Evolutionary conservation across 169 alveolate genomes (phyloP).

Genomic region (Toxoplasma gondii): DNA sequence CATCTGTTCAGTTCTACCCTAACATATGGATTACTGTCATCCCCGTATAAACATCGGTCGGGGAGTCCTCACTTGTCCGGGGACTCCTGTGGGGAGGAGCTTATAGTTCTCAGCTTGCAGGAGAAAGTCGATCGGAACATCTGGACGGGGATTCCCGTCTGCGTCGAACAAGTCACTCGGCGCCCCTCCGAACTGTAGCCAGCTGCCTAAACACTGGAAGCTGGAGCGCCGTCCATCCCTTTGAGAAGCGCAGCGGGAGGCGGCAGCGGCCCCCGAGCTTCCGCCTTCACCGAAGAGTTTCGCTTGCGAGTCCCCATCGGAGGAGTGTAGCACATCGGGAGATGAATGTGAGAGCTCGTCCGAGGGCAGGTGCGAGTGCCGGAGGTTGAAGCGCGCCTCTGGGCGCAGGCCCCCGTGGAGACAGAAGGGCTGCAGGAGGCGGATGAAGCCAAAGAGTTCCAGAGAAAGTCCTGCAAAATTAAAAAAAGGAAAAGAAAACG

Average conservation of each 20-base stretch:
- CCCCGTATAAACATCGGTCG: too few species aligned
- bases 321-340: not conserved
- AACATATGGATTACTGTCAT: too few species aligned
- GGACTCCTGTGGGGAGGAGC: slow-evolving; percentile 39
- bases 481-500: not conserved
- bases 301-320: not conserved
- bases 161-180: too few species aligned
- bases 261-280: too few species aligned
- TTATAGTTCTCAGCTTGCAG: slow-evolving; percentile 17
- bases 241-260: too few species aligned
- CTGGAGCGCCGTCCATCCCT: too few species aligned
- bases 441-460: slow-evolving; percentile 46
- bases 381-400: slow-evolving; percentile 28
- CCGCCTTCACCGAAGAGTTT: too few species aligned
- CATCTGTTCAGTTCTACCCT: too few species aligned
- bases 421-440: slow-evolving; percentile 34
- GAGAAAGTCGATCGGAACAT: slow-evolving; percentile 21
- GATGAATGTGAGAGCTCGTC: not conserved
- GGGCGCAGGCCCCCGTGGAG: slow-evolving; percentile 34
- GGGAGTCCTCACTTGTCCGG: slow-evolving; percentile 34
- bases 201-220: too few species aligned
- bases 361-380: slow-evolving; percentile 11
- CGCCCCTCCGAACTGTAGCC: too few species aligned
- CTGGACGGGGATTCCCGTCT: not conserved
- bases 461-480: slow-evolving; percentile 7